Evolutionary conservation across 1,284 basidiomycete genomes (phyloP), one percentile per base, ranked within the genome.

Genomic region (Nidula niveotomentosa): DNA sequence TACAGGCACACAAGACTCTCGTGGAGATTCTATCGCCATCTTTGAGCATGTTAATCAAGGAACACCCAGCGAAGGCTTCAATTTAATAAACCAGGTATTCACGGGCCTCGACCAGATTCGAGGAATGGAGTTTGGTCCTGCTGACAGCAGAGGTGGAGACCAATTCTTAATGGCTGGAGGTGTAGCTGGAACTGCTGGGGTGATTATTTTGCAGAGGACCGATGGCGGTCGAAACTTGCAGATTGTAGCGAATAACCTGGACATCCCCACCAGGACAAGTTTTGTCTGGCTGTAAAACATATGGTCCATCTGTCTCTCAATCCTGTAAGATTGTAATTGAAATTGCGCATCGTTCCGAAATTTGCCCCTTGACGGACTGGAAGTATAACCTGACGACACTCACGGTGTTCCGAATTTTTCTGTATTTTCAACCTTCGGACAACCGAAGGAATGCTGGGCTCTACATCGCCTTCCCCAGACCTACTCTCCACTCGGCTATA

Each of bases 1-100:
- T 65, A 78, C 67, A 0, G 81, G 78, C 7, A 74, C 69, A 47
- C 77, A 74, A 62, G 78, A 74, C 54, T 65, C 72, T 54, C 73
- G 69, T 3, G 85, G 86, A 8, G 87, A 89, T 66, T 75, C 81
- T 0, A 85, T 89, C 58, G 81, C 84, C 8, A 80, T 90, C 55
- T 85, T 83, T 61, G 71, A 81, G 60, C 75, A 76, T 54, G 65
- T 78, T 17, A 52, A 72, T 53, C 65, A 70, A 54, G 72, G 68
- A 8, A 65, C 61, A 17, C 46, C 56, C 2, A 65, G 64, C 18
- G 76, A 79, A 44, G 75, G 71, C 0, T 57, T 73, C 55, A 58
- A 62, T 39, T 60, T 76, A 12, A 60, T 73, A 13, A 65, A 58
- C 12, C 64, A 67, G 45, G 64, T 66, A 36, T 54, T 53, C 49